These are phyloP conservation scores for Calonectria fujianensis DNA, from an alignment of 2,329 filamentous ascomycete species.

Conservation along the genomic window DNA sequence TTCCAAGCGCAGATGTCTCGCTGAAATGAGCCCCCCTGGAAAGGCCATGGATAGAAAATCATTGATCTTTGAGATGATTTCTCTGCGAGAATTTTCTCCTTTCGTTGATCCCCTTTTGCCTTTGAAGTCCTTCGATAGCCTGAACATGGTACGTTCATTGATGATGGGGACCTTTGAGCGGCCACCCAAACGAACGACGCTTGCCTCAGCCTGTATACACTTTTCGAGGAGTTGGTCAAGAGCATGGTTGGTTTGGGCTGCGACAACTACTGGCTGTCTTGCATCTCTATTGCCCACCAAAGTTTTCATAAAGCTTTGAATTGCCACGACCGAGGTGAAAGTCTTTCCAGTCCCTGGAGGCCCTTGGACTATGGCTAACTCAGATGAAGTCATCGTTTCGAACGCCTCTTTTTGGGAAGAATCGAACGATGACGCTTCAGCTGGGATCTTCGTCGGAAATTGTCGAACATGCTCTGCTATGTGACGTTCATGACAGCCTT, in stretches of 20 bases:
- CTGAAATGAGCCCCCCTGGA: slow-evolving; percentile 68
- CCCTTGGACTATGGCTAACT: slow-evolving; percentile 86
- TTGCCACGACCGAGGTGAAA: slow-evolving; percentile 83
- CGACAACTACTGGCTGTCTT: slow-evolving; percentile 80
- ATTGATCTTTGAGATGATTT: slow-evolving; percentile 36
- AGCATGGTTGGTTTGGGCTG: slow-evolving; percentile 93
- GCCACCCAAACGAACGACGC: slow-evolving; percentile 78
- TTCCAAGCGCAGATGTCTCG: slow-evolving; percentile 71
- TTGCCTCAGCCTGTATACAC: slow-evolving; percentile 70
- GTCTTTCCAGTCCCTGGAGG: slow-evolving; percentile 88
- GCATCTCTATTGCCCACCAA: slow-evolving; percentile 65
- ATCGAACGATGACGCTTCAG: slow-evolving; percentile 72
- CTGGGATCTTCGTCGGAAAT: slow-evolving; percentile 26
- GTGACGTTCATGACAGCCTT: slow-evolving; percentile 61
- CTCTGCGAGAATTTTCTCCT: slow-evolving; percentile 43
- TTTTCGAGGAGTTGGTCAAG: slow-evolving; percentile 86
- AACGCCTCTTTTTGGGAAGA: slow-evolving; percentile 82
- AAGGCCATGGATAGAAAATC: slow-evolving; percentile 55
- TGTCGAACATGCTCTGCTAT: slow-evolving; percentile 57
- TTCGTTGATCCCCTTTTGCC: slow-evolving; percentile 16
- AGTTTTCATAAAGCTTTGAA: slow-evolving; percentile 70
- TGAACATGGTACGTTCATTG: slow-evolving; percentile 79
- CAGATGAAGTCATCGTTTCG: slow-evolving; percentile 80
- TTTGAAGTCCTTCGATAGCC: slow-evolving; percentile 67
- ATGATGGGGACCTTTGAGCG: slow-evolving; percentile 81